phyloP scores from a whole-genome alignment of 495 filamentous ascomycete species.

The Penicillium fimorum region DNA sequence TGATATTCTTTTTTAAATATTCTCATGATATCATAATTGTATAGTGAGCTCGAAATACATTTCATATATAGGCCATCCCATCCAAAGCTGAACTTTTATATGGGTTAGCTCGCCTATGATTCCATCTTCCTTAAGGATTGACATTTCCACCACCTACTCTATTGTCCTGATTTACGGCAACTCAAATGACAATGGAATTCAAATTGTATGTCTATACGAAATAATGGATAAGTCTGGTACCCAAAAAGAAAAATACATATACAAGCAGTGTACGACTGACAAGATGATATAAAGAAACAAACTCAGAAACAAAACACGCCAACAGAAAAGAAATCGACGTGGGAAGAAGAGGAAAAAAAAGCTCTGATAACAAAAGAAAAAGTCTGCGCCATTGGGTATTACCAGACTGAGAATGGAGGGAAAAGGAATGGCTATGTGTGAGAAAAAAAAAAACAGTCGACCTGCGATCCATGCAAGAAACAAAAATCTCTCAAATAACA shows the following conservation, averaged over 20 bases:
- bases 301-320: slow-evolving; percentile 6
- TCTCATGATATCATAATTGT: neutral
- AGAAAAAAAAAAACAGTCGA: slow-evolving; percentile 24
- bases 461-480: slow-evolving; percentile 31
- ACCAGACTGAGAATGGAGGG: slow-evolving; percentile 17
- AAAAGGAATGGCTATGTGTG: slow-evolving; percentile 26
- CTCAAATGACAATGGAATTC: neutral
- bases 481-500: slow-evolving; percentile 2
- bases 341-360: slow-evolving; percentile 1
- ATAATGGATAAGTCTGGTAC: neutral
- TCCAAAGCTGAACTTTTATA: neutral
- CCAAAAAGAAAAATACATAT: neutral
- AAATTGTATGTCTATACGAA: slow-evolving; percentile 1
- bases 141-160: neutral
- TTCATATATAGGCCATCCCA: neutral
- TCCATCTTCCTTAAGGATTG: neutral
- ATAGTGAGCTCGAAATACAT: neutral
- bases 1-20: neutral
- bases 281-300: slow-evolving; percentile 4
- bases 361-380: slow-evolving; percentile 13
- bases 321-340: slow-evolving; percentile 3
- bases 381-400: slow-evolving; percentile 29
- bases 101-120: neutral
- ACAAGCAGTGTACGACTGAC: neutral
- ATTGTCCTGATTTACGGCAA: neutral